Evolutionary conservation across 805 yeast genomes (phyloP).

Genomic region (Candida chilensis): DNA sequence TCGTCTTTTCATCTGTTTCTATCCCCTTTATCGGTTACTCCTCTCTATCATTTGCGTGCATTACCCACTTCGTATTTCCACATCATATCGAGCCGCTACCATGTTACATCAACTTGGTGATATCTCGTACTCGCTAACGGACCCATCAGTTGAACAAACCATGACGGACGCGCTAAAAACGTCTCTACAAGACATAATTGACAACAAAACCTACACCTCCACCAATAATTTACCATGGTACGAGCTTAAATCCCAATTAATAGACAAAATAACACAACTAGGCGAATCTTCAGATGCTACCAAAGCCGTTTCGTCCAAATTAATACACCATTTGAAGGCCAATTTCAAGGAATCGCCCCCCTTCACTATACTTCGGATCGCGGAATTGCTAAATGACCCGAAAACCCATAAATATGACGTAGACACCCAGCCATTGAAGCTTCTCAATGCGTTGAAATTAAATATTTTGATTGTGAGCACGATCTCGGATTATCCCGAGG

Average conservation of each 20-base stretch:
- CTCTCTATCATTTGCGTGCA: no score
- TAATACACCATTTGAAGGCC: constrained; percentile 23
- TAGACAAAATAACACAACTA: constrained; percentile 25
- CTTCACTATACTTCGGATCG: constrained; percentile 36
- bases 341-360: constrained; percentile 28
- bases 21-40: no score
- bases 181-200: constrained; percentile 27
- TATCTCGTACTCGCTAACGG: no score
- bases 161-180: no score
- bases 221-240: constrained; percentile 11
- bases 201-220: constrained; percentile 5
- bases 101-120: no score
- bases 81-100: no score
- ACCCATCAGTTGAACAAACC: no score
- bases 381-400: constrained; percentile 38
- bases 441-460: constrained; percentile 29
- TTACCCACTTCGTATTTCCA: no score
- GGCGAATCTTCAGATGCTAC: not conserved
- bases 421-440: constrained; percentile 25
- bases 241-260: constrained; percentile 23
- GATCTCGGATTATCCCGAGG: constrained; percentile 11
- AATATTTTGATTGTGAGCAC: constrained; percentile 16
- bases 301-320: constrained; percentile 3
- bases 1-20: no score
- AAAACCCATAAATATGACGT: constrained; percentile 19